Conservation (phyloP, 805 yeast genomes). For the Sporopachydermia lactativora region DNA sequence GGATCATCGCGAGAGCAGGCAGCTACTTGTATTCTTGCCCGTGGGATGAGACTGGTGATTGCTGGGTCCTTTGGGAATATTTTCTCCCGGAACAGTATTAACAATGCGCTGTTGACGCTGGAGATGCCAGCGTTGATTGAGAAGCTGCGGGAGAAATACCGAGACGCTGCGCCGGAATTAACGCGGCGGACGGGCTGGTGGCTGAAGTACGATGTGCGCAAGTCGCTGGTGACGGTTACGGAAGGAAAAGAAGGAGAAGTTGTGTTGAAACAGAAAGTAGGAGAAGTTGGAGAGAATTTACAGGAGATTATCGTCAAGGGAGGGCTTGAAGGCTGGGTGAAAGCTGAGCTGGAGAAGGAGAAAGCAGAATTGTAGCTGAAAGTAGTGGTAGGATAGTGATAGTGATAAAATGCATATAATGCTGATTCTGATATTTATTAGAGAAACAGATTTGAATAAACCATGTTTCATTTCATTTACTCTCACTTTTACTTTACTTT, state of each 20-base stretch:
- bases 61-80: slow-evolving; percentile 97
- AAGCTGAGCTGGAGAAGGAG: slow-evolving; percentile 22
- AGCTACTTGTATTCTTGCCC: slow-evolving; percentile 92
- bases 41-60: slow-evolving; percentile 84
- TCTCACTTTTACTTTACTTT: no score
- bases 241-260: slow-evolving; percentile 40
- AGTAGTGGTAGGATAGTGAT: slow-evolving; percentile 1
- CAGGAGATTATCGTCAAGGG: slow-evolving; percentile 97
- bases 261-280: slow-evolving; percentile 74
- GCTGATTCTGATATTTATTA: no score
- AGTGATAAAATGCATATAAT: no score
- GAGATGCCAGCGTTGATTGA: slow-evolving; percentile 84
- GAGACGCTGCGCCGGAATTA: slow-evolving; percentile 42
- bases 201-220: slow-evolving; percentile 85
- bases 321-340: slow-evolving; percentile 98
- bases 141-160: slow-evolving; percentile 57
- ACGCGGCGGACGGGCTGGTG: slow-evolving; percentile 94
- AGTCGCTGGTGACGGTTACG: slow-evolving; percentile 64
- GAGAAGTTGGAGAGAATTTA: slow-evolving; percentile 87
- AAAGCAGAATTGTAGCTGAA: background rate
- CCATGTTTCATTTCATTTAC: no score
- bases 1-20: slow-evolving; percentile 99
- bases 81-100: slow-evolving; percentile 89
- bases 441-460: no score
- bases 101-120: slow-evolving; percentile 85